phyloP scores from a whole-genome alignment of 495 filamentous ascomycete genomes.

The Hypoxylon crocopeplum region DNA sequence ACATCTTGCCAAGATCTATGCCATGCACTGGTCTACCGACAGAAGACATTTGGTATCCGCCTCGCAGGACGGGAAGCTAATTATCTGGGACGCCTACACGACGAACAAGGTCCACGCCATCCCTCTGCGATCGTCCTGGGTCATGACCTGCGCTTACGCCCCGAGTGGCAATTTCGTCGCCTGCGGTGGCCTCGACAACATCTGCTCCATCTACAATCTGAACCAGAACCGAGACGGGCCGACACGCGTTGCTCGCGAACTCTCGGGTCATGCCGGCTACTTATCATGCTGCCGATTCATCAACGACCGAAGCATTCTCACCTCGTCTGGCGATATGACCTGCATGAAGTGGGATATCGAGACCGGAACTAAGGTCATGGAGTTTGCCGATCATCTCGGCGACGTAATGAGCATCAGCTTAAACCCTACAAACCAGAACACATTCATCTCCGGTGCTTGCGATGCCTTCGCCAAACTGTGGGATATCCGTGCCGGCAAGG shows the following conservation, averaged over 20 bases:
- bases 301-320: conserved; percentile 96
- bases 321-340: conserved; percentile 98
- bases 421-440: conserved; percentile 98
- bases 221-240: conserved; percentile 92
- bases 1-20: conserved; percentile 97
- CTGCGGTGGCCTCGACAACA: conserved; percentile 98
- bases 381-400: conserved; percentile 97
- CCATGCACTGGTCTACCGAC: conserved; percentile 99
- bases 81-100: conserved; percentile 99
- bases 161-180: conserved; percentile 98
- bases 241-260: conserved; percentile 92
- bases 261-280: conserved; percentile 97
- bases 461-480: conserved; percentile 98
- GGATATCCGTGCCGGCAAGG: conserved; percentile 98
- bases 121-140: conserved; percentile 97
- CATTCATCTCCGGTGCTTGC: conserved; percentile 97
- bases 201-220: conserved; percentile 99
- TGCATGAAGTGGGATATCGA: conserved; percentile 99
- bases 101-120: conserved; percentile 99
- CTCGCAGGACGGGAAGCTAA: conserved; percentile 98
- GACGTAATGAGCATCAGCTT: conserved; percentile 99
- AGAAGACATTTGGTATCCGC: conserved; percentile 96
- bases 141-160: conserved; percentile 99
- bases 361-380: conserved; percentile 94
- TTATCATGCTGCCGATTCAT: conserved; percentile 99